phyloP scores from a whole-genome alignment of 345 rosid species.

The Melaleuca alternifolia region DNA sequence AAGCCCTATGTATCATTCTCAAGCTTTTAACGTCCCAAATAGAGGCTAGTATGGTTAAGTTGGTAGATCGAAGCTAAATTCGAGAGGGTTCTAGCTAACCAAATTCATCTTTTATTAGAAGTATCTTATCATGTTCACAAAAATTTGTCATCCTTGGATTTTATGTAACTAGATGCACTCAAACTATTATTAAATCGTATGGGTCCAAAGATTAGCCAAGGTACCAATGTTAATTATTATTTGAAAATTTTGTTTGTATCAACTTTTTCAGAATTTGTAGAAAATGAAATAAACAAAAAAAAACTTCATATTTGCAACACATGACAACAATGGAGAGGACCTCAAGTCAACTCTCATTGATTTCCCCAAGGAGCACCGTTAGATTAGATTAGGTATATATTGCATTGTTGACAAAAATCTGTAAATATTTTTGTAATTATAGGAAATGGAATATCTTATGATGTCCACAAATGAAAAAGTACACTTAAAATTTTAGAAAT shows the following conservation, averaged over 20 bases:
- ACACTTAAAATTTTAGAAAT: background rate
- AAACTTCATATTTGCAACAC: too few species aligned
- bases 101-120: background rate
- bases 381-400: too few species aligned
- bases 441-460: too few species aligned
- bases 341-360: too few species aligned
- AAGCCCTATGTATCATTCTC: fast-evolving
- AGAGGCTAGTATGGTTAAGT: background rate
- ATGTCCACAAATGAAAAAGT: too few species aligned
- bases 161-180: fast-evolving
- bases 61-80: background rate
- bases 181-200: background rate
- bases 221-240: background rate
- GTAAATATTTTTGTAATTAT: too few species aligned
- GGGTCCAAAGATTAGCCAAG: background rate
- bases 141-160: fast-evolving
- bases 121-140: background rate
- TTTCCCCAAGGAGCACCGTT: too few species aligned
- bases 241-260: fast-evolving
- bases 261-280: background rate
- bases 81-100: background rate
- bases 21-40: background rate
- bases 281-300: background rate
- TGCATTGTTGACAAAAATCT: too few species aligned
- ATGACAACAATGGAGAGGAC: too few species aligned